A percentile compares a stretch with the other conserved stretches of the same genome.
phyloP scores from a whole-genome alignment of 805 yeast genomes.

The Barnettozyma sucrosica region DNA sequence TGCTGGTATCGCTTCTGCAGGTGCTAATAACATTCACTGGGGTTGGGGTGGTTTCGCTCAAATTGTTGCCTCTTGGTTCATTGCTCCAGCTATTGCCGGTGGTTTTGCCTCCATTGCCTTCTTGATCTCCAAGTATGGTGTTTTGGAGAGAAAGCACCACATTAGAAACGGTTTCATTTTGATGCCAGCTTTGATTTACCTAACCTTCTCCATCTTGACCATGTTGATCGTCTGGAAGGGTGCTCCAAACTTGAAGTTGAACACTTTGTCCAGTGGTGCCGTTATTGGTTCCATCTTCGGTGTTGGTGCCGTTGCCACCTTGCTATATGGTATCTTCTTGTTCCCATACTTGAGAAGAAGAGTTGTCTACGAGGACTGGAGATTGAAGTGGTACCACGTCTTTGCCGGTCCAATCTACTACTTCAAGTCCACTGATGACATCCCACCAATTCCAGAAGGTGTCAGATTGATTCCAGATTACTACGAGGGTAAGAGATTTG shows the following conservation, averaged over 20 bases:
- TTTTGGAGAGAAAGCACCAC: constrained; percentile 53
- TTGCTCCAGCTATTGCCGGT: constrained; percentile 72
- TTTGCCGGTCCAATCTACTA: constrained; percentile 50
- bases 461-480: constrained; percentile 53
- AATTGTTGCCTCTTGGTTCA: constrained; percentile 75
- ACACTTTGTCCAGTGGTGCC: constrained; percentile 45
- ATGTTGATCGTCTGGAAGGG: constrained; percentile 81
- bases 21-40: constrained; percentile 57
- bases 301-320: constrained; percentile 52
- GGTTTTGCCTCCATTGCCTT: constrained; percentile 53
- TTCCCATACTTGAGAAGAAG: constrained; percentile 60
- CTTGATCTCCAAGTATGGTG: constrained; percentile 51
- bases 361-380: constrained; percentile 60
- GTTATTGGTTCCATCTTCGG: constrained; percentile 58
- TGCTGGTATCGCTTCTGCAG: constrained; percentile 67
- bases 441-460: constrained; percentile 65
- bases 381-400: constrained; percentile 50
- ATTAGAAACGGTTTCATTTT: constrained; percentile 50
- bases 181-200: constrained; percentile 56
- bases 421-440: constrained; percentile 49
- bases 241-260: constrained; percentile 59
- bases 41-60: constrained; percentile 72
- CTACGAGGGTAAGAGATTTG: constrained; percentile 52
- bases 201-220: constrained; percentile 56
- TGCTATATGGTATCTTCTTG: constrained; percentile 46